These are phyloP conservation scores for Hirsutella thompsonii DNA, from an alignment of 2,329 filamentous ascomycete genomes.

Conservation along the genomic window DNA sequence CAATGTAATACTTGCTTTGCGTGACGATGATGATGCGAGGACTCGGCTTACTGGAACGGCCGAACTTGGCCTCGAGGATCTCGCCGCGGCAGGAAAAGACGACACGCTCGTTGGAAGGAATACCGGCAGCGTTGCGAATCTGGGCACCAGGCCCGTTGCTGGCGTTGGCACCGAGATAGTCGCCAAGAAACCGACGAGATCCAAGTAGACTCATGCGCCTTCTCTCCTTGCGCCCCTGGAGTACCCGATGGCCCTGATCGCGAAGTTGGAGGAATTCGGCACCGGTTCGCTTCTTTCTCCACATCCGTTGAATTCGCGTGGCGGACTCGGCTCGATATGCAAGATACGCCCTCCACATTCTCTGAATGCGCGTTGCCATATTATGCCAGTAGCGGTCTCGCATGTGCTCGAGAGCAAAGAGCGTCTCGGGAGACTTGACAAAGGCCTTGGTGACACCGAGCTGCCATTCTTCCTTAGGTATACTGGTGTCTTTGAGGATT, in stretches of 20 bases:
- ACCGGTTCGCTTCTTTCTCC: conserved; percentile 84
- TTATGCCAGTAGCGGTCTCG: conserved; percentile 98
- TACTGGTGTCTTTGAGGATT: conserved; percentile 92
- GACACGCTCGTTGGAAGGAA: conserved; percentile 59
- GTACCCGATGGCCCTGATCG: conserved; percentile 72
- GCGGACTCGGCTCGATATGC: conserved; percentile 87
- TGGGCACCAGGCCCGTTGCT: conserved; percentile 67
- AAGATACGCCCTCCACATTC: conserved; percentile 93
- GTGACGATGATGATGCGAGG: conserved; percentile 78
- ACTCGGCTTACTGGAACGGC: conserved; percentile 86
- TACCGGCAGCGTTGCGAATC: conserved; percentile 60
- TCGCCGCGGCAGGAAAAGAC: conserved; percentile 90
- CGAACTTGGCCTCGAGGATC: conserved; percentile 84
- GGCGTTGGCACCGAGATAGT: conserved; percentile 85
- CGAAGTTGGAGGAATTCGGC: conserved; percentile 80
- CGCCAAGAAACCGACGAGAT: conserved; percentile 82
- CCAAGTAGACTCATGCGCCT: conserved; percentile 83
- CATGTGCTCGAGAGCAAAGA: conserved; percentile 97
- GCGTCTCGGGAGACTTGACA: conserved; percentile 92
- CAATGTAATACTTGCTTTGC: conserved; percentile 74
- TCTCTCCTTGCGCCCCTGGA: conserved; percentile 80
- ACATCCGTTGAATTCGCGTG: conserved; percentile 87
- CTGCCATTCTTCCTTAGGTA: conserved; percentile 90
- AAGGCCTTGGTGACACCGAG: conserved; percentile 96
- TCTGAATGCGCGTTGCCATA: conserved; percentile 95